Conservation (phyloP, 2,329 filamentous ascomycete species). For the Fusarium ambrosium region DNA sequence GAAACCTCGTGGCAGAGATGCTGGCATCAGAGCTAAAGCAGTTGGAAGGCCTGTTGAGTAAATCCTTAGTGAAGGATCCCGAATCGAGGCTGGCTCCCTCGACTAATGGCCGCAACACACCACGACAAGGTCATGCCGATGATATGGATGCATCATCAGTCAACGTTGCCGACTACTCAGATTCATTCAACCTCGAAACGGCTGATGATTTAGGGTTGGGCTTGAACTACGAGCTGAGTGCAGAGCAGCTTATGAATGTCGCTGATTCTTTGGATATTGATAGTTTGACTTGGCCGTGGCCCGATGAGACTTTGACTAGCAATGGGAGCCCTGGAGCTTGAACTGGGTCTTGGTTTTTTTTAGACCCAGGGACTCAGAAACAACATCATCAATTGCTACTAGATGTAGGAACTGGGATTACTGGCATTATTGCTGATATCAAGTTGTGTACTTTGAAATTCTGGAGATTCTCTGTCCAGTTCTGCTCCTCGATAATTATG, state of each 20-base stretch:
- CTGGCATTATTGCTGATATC: no score
- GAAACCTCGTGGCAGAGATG: conserved; percentile 60
- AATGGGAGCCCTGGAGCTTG: neutral
- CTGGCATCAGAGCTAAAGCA: conserved; percentile 41
- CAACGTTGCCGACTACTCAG: conserved; percentile 7
- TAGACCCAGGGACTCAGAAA: no score
- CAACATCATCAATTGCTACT: no score
- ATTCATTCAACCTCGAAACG: conserved; percentile 10
- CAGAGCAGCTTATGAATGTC: conserved; percentile 37
- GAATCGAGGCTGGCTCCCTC: conserved; percentile 1
- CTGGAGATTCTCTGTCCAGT: no score
- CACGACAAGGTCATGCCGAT: neutral
- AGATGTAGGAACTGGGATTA: no score
- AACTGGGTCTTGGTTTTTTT: no score
- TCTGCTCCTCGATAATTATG: no score
- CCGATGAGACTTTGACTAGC: conserved; percentile 7
- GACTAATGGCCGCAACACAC: conserved; percentile 4
- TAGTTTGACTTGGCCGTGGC: conserved; percentile 39
- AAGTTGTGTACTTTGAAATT: no score
- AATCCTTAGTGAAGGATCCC: conserved; percentile 1
- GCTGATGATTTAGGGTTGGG: conserved; percentile 19
- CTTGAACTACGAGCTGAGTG: conserved; percentile 36
- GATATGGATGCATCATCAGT: neutral
- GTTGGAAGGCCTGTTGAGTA: conserved; percentile 19
- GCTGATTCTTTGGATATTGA: conserved; percentile 40